These are phyloP conservation scores for Botrytis galanthina DNA, from an alignment of 2,329 filamentous ascomycete species.

Conservation along the genomic window DNA sequence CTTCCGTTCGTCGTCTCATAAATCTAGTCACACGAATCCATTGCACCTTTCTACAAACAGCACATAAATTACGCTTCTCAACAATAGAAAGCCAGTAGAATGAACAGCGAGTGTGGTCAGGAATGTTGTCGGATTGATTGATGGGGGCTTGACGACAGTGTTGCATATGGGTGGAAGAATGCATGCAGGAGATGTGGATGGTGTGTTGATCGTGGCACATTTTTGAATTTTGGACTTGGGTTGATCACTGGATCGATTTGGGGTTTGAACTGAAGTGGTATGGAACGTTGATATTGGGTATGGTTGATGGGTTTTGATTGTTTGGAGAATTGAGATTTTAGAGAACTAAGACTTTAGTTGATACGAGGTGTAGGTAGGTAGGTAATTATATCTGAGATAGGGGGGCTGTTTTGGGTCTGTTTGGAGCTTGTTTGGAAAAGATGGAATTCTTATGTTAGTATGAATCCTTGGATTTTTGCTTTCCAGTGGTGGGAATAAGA, in stretches of 20 bases:
- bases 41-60: neutral
- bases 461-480: rapidly evolving
- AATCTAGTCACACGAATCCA: neutral
- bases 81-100: neutral
- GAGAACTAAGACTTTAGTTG: neutral
- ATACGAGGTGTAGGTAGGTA: no score
- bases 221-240: neutral
- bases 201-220: neutral
- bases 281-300: no score
- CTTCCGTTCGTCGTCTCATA: neutral
- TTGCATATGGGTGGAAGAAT: neutral
- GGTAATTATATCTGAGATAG: neutral
- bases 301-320: neutral
- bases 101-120: neutral
- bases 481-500: rapidly evolving
- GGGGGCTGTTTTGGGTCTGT: neutral
- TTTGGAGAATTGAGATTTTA: neutral
- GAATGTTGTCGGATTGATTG: neutral
- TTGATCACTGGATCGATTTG: neutral
- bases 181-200: neutral
- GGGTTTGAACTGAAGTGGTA: rapidly evolving
- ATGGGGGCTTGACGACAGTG: neutral
- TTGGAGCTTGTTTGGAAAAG: neutral
- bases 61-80: neutral
- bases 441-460: neutral